A percentile compares a stretch with the other conserved stretches of the same genome.
Evolutionary conservation across 495 filamentous ascomycete genomes (phyloP).

Genomic region (Lentithecium fluviatile): DNA sequence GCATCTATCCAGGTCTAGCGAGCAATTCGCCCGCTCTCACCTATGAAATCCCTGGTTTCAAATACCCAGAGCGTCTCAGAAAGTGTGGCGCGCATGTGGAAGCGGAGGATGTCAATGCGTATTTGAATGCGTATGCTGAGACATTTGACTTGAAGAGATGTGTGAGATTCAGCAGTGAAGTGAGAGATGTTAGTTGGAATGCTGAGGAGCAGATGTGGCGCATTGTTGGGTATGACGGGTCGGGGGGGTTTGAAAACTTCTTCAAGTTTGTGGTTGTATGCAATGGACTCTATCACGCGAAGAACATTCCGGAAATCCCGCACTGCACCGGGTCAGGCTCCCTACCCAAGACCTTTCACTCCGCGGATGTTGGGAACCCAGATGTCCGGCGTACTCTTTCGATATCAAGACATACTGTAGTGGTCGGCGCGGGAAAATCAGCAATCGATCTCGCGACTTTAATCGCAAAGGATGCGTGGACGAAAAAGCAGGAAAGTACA

Average conservation of each 20-base stretch:
- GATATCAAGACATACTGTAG: not conserved
- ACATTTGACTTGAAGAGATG: not conserved
- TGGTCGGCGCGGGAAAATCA: slow-evolving; percentile 16
- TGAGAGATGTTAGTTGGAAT: slow-evolving; percentile 10
- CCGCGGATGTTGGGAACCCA: slow-evolving; percentile 9
- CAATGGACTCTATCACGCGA: slow-evolving; percentile 15
- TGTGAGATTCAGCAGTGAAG: not conserved
- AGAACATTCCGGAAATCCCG: slow-evolving; percentile 1
- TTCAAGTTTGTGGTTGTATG: slow-evolving; percentile 15
- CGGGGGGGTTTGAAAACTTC: not conserved
- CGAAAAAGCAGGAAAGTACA: not conserved
- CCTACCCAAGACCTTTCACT: slow-evolving; percentile 5
- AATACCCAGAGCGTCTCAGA: slow-evolving; percentile 2
- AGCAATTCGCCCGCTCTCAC: slow-evolving; percentile 15
- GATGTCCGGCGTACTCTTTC: not conserved
- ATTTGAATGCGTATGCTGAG: slow-evolving; percentile 1
- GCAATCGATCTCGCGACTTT: slow-evolving; percentile 18
- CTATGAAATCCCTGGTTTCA: slow-evolving; percentile 18
- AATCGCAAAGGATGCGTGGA: slow-evolving; percentile 6
- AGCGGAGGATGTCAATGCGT: slow-evolving; percentile 12
- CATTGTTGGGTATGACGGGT: not conserved
- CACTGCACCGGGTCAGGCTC: not conserved
- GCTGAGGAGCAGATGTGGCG: not conserved
- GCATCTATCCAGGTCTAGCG: slow-evolving; percentile 12
- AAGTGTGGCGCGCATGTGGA: slow-evolving; percentile 9